Conservation (phyloP, 2,329 filamentous ascomycete genomes). For the Alternaria postmessia region DNA sequence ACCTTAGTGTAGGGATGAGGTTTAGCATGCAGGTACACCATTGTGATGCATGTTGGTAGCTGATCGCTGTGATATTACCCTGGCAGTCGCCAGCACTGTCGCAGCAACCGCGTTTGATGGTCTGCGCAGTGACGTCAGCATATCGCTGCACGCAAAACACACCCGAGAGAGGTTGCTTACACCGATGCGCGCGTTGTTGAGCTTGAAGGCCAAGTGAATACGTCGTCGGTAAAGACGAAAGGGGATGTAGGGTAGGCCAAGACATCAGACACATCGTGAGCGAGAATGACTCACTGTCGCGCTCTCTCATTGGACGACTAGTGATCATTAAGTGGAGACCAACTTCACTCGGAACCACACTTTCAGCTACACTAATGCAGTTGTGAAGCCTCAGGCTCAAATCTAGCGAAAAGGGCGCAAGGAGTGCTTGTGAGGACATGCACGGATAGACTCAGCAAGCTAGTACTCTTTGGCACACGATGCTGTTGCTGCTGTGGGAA, state of each 20-base stretch:
- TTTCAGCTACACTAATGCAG: not conserved
- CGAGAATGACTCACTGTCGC: slow-evolving; percentile 27
- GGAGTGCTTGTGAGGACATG: not conserved
- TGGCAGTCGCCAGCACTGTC: not conserved
- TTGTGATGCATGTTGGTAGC: not conserved
- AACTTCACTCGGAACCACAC: slow-evolving; percentile 1
- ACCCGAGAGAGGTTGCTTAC: not conserved
- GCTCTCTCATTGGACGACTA: slow-evolving; percentile 10
- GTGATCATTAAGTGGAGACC: not conserved
- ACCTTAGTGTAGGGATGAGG: not conserved
- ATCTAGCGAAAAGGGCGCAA: slow-evolving; percentile 1
- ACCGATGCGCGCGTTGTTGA: not conserved
- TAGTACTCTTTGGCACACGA: not conserved
- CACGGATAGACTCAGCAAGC: not conserved
- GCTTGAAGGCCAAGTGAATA: not conserved
- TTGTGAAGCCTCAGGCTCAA: not conserved
- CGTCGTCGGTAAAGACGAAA: not conserved
- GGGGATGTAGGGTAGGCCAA: slow-evolving; percentile 2
- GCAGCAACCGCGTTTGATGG: not conserved
- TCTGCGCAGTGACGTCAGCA: not conserved
- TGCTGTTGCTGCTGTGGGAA: not conserved
- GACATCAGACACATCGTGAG: slow-evolving; percentile 16
- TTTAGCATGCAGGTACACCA: not conserved
- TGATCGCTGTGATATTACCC: not conserved
- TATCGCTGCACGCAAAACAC: not conserved